Conservation (phyloP, 176 grass and related monocot species). For the Avena insularis region DNA sequence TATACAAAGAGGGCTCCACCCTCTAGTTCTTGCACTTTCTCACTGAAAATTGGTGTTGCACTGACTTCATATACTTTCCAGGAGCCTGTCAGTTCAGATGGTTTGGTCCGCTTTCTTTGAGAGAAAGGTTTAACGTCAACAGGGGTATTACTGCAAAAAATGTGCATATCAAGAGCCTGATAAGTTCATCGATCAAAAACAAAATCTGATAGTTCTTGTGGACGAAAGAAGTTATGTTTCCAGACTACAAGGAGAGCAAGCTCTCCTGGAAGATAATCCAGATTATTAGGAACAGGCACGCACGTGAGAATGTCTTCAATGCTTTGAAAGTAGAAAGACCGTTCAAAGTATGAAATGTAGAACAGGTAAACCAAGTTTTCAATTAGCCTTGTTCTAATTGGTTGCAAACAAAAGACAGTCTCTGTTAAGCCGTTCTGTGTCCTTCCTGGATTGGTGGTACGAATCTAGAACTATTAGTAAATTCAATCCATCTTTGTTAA, state of each 20-base stretch:
- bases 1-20: slow-evolving; percentile 61
- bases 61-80: slow-evolving; percentile 98
- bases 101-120: slow-evolving; percentile 74
- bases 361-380: slow-evolving; percentile 22
- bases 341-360: background rate
- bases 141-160: slow-evolving; percentile 58
- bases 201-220: background rate
- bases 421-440: background rate
- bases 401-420: background rate
- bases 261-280: slow-evolving; percentile 15
- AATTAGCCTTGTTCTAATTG: background rate
- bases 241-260: slow-evolving; percentile 26
- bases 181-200: background rate
- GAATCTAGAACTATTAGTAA: too few relatives aligned
- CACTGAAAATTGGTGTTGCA: slow-evolving; percentile 84
- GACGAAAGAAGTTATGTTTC: slow-evolving; percentile 7
- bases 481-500: background rate
- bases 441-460: too few relatives aligned
- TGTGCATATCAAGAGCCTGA: background rate
- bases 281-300: slow-evolving; percentile 4
- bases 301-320: slow-evolving; percentile 11
- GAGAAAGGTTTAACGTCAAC: slow-evolving; percentile 76
- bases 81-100: slow-evolving; percentile 81
- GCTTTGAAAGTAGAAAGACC: background rate
- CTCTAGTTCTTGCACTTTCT: slow-evolving; percentile 45